These are phyloP conservation scores for Pleurotus sapidus DNA, from an alignment of 768 basidiomycete species.

Conservation along the genomic window DNA sequence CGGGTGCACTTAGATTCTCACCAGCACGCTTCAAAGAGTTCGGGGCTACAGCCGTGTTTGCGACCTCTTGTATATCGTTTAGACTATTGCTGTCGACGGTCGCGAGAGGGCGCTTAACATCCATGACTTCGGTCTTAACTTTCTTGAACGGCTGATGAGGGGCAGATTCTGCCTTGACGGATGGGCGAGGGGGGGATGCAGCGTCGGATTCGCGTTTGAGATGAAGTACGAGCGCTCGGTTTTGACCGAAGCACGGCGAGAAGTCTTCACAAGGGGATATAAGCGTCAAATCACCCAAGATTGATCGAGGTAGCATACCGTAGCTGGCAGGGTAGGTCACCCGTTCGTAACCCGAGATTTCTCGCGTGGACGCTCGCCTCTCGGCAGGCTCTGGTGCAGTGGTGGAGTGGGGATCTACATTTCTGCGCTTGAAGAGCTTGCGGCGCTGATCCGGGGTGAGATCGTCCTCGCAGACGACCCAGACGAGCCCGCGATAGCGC, in stretches of 20 bases:
- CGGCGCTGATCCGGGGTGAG: conserved; percentile 29
- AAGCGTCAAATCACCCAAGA: no score
- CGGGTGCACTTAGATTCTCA: not conserved
- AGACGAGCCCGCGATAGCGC: conserved; percentile 71
- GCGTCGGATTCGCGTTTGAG: conserved; percentile 34
- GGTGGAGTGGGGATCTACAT: conserved; percentile 19
- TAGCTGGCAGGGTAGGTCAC: not conserved
- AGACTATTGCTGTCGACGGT: conserved; percentile 16
- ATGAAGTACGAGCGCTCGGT: conserved; percentile 16
- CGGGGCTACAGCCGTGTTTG: not conserved
- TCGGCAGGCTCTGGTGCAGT: conserved; percentile 13
- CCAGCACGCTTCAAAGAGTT: not conserved
- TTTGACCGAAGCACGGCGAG: no score
- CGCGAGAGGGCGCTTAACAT: conserved; percentile 22
- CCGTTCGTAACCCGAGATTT: conserved; percentile 13
- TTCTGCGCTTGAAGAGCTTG: conserved; percentile 11
- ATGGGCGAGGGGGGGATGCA: conserved; percentile 14
- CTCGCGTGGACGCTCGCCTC: conserved; percentile 19
- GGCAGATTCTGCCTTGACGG: not conserved
- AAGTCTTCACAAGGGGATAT: no score
- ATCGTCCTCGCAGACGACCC: conserved; percentile 80
- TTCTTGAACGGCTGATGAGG: conserved; percentile 18
- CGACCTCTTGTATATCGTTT: not conserved
- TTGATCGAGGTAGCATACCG: not conserved
- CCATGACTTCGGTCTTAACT: conserved; percentile 22